phyloP scores from a whole-genome alignment of 2,329 filamentous ascomycete genomes.

The Chaetomium strumarium region DNA sequence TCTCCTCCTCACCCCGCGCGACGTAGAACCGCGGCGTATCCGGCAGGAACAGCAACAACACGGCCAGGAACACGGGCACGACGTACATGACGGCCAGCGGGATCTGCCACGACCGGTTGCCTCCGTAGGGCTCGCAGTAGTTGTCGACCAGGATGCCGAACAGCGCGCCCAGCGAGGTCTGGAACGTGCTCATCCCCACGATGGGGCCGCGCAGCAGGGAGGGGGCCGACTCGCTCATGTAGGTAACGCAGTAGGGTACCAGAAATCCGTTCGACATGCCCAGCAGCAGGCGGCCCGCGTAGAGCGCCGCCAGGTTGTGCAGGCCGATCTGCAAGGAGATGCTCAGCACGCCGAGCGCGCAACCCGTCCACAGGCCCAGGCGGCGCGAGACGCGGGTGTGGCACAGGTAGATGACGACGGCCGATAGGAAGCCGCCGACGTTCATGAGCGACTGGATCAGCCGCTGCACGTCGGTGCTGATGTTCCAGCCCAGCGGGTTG shows the following conservation, averaged over 20 bases:
- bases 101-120: constrained; percentile 33
- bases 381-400: constrained; percentile 37
- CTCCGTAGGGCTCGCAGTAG: constrained; percentile 33
- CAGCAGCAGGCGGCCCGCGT: constrained; percentile 46
- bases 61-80: constrained; percentile 30
- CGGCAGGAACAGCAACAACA: constrained; percentile 34
- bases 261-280: constrained; percentile 48
- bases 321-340: constrained; percentile 50
- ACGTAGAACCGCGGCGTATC: constrained; percentile 28
- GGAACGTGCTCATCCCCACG: constrained; percentile 23
- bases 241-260: constrained; percentile 37
- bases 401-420: constrained; percentile 29
- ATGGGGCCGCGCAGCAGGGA: constrained; percentile 19
- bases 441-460: constrained; percentile 34
- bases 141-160: constrained; percentile 48
- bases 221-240: constrained; percentile 24
- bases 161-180: constrained; percentile 29
- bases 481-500: constrained; percentile 27
- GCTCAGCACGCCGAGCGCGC: constrained; percentile 39
- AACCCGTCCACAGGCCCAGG: constrained; percentile 39
- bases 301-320: constrained; percentile 42
- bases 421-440: constrained; percentile 32
- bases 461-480: constrained; percentile 30
- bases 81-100: constrained; percentile 35
- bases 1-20: constrained; percentile 17